phyloP scores from a whole-genome alignment of 176 grass and related monocot species.

The Lolium perenne region DNA sequence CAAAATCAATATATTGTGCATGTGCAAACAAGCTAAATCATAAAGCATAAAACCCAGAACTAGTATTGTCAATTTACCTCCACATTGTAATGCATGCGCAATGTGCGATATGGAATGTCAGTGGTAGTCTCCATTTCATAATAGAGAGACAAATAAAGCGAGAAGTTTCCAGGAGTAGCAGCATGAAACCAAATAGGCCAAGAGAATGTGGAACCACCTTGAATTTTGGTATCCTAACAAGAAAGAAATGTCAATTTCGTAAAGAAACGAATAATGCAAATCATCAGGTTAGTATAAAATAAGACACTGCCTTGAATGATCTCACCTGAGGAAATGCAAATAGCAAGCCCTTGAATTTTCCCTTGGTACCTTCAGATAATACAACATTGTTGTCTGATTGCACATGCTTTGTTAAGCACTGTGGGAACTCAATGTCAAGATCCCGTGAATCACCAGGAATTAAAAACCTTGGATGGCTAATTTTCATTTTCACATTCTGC shows the following conservation, averaged over 20 bases:
- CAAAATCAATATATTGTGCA: constrained; percentile 22
- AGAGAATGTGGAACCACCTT: constrained; percentile 66
- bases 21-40: constrained; percentile 11
- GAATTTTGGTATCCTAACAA: constrained; percentile 69
- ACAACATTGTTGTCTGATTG: constrained; percentile 48
- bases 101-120: constrained; percentile 88
- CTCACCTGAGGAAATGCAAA: constrained; percentile 94
- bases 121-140: constrained; percentile 88
- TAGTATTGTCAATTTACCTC: constrained; percentile 59
- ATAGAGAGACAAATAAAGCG: constrained; percentile 87
- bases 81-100: constrained; percentile 79
- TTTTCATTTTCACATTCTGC: constrained; percentile 95
- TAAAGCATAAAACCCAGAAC: background rate
- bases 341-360: constrained; percentile 54
- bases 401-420: constrained; percentile 62
- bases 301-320: constrained; percentile 19
- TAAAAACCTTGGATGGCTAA: constrained; percentile 86
- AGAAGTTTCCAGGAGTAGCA: constrained; percentile 69
- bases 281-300: constrained; percentile 16
- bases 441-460: constrained; percentile 64
- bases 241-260: constrained; percentile 40
- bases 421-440: constrained; percentile 59
- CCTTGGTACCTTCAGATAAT: constrained; percentile 37
- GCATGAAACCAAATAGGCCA: constrained; percentile 99
- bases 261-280: constrained; percentile 5